Base-by-base conservation (phyloP, 108 stramenopile genomes). In the Fistulifera solaris region DNA sequence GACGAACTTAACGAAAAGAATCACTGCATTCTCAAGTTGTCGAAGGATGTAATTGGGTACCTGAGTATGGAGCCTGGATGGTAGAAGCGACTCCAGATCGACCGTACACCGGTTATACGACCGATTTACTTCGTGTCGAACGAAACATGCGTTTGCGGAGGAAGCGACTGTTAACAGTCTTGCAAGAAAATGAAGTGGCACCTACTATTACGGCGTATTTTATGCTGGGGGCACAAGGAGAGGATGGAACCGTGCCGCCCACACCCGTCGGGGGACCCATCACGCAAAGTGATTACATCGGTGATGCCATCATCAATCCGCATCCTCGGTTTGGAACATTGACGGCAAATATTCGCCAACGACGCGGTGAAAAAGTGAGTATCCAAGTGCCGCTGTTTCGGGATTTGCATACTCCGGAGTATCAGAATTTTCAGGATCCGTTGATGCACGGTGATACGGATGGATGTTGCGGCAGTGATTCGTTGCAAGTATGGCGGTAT, bases 31-130 rank as follows among this genome's bases (percentile, higher is more conserved):
- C 69, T 18, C 61, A 83, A 56, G 72, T 83, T 51, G 59, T 55
- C 2, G 93, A 93, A 61, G 94, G 89, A 1, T 94, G 93, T 70
- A 79, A 66, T 58, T 96, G 93, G 90, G 90, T 95, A 41, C 96
- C 96, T 21, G 97, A 98, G 59, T 98, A 94, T 63, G 98, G 98
- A 7, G 81, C 90, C 10, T 99, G 98, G 98, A 99, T 99, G 98
- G 77, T 98, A 6, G 98, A 99, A 75, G 95, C 96, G 15, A 98
- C 96, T 14, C 98, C 98, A 1, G 55, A 73, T 47, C 66, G 84
- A 23, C 98, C 96, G 0, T 98, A 95, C 75, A 85, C 88, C 19
- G 87, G 93, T 43, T 93, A 86, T 56, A 75, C 93, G 18, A 72
- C 80, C 3, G 98, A 99, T 73, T 66, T 99, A 41, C 75, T 93